Conservation (phyloP, 2,329 filamentous ascomycete genomes). For the Lecanosticta acicola region DNA sequence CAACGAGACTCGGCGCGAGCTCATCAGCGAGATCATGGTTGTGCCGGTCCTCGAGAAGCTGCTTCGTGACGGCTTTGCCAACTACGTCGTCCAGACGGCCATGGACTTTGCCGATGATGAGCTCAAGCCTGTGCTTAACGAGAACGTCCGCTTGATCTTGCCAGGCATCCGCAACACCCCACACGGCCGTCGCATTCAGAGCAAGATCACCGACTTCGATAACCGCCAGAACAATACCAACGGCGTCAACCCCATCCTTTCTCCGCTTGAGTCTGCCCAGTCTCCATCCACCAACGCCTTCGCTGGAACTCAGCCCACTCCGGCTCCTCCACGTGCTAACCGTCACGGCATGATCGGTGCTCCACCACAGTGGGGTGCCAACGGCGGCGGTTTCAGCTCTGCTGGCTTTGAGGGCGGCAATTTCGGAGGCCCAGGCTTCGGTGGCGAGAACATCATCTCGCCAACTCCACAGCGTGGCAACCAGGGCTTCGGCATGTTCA, state of each 20-base stretch:
- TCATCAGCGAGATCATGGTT: conserved; percentile 75
- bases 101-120: conserved; percentile 74
- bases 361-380: conserved; percentile 20
- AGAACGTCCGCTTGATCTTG: conserved; percentile 77
- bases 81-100: conserved; percentile 97
- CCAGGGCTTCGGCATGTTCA: conserved; percentile 20
- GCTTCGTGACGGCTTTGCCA: conserved; percentile 87
- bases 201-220: conserved; percentile 67
- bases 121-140: conserved; percentile 70
- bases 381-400: conserved; percentile 10
- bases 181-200: conserved; percentile 87
- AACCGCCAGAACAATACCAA: conserved; percentile 34
- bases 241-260: conserved; percentile 16
- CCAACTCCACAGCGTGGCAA: conserved; percentile 29
- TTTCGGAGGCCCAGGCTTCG: conserved; percentile 11
- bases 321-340: conserved; percentile 20
- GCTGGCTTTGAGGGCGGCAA: conserved; percentile 6
- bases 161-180: conserved; percentile 83
- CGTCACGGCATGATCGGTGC: conserved; percentile 27
- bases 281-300: background rate
- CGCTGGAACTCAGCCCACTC: conserved; percentile 10
- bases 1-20: conserved; percentile 65
- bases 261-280: conserved; percentile 17
- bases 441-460: conserved; percentile 18
- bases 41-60: conserved; percentile 78